These are phyloP conservation scores for Vigna nakashimae DNA, from an alignment of 306 rosid species.

Conservation along the genomic window DNA sequence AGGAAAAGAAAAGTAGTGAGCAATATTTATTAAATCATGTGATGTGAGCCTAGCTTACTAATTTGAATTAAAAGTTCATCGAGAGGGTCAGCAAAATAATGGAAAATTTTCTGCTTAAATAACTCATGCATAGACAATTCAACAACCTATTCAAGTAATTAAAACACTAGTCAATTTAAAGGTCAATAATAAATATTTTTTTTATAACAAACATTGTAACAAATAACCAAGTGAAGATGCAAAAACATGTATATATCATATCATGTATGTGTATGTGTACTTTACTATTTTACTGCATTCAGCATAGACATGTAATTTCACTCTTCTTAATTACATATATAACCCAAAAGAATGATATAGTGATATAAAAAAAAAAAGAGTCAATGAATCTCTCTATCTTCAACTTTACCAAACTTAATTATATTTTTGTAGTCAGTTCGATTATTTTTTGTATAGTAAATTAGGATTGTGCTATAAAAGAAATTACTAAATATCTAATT, in stretches of 20 bases:
- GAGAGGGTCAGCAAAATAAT: slow-evolving; percentile 7
- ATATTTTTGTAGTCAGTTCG: too few relatives aligned
- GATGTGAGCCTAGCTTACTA: slow-evolving; percentile 8
- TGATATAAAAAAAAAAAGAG: background rate
- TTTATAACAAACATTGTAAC: background rate
- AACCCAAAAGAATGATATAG: background rate
- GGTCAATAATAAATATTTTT: background rate
- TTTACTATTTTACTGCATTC: background rate
- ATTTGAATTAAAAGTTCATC: slow-evolving; percentile 22
- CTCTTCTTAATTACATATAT: background rate
- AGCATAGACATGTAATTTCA: background rate
- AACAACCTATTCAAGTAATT: slow-evolving; percentile 15
- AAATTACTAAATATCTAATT: too few relatives aligned
- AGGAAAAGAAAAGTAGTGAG: slow-evolving; percentile 2
- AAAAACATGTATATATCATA: too few relatives aligned
- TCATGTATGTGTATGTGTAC: background rate
- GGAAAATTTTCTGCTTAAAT: slow-evolving; percentile 25
- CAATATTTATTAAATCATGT: slow-evolving; percentile 41
- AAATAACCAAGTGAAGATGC: background rate
- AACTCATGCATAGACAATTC: slow-evolving; percentile 19
- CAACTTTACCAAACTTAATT: too few relatives aligned
- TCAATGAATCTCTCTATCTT: too few relatives aligned
- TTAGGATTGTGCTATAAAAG: too few relatives aligned
- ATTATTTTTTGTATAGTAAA: too few relatives aligned
- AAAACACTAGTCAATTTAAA: slow-evolving; percentile 9